Percentiles rank a stretch among this genome's conserved stretches.
phyloP scores from a whole-genome alignment of 228 moss, liverwort and hornwort species.

The Sphagnum fallax region DNA sequence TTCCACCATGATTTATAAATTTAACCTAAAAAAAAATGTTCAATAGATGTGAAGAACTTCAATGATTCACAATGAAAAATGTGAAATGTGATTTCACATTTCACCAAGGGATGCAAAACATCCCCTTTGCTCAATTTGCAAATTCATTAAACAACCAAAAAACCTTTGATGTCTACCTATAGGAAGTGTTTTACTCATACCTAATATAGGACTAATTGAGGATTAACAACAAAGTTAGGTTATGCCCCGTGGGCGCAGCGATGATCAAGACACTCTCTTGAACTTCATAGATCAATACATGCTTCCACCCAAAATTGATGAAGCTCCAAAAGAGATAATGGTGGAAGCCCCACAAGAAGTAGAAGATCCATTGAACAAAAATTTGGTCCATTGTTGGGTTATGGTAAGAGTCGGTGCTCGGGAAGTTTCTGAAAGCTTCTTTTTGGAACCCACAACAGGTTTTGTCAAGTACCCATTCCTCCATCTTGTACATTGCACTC shows the following conservation, averaged over 20 bases:
- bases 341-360: neutral
- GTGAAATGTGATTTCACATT: no score
- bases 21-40: no score
- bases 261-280: constrained; percentile 58
- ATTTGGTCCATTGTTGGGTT: constrained; percentile 68
- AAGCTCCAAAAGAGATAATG: neutral
- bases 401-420: constrained; percentile 52
- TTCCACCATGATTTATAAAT: no score
- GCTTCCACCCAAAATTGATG: neutral
- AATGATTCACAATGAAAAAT: no score
- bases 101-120: no score
- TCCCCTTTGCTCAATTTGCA: no score
- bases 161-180: no score
- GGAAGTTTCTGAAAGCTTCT: constrained; percentile 47
- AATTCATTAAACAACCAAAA: no score
- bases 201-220: no score
- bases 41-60: no score
- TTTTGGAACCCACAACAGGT: constrained; percentile 69
- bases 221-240: constrained; percentile 3
- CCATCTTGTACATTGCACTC: no score
- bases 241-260: constrained; percentile 35
- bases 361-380: constrained; percentile 15
- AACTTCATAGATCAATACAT: constrained; percentile 39
- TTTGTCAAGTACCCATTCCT: neutral
- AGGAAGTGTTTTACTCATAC: no score